phyloP scores from a whole-genome alignment of 495 filamentous ascomycete genomes.

The Penicillium diatomitis region DNA sequence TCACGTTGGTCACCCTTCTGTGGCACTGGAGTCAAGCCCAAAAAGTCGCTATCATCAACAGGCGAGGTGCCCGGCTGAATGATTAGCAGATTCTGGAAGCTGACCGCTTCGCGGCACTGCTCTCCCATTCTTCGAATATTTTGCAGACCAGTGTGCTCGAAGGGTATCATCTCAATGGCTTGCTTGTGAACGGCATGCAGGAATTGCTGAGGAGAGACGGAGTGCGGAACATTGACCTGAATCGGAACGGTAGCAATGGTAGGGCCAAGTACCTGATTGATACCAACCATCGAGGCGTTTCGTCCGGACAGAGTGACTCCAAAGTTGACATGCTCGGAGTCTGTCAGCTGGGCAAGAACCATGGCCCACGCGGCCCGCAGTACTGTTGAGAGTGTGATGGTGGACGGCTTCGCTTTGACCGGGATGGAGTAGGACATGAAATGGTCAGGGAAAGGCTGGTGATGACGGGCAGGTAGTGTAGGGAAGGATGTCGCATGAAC shows the following conservation, averaged over 20 bases:
- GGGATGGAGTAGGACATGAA: constrained; percentile 1
- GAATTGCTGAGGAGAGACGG: constrained; percentile 14
- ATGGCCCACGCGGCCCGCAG: constrained; percentile 31
- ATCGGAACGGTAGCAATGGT: constrained; percentile 43
- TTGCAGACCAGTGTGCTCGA: constrained; percentile 36
- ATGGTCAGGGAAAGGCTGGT: not conserved
- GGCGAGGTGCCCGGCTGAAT: constrained; percentile 2
- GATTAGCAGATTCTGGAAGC: constrained; percentile 37
- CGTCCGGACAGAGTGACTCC: constrained; percentile 27
- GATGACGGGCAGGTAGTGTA: not conserved
- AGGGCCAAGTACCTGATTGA: constrained; percentile 26
- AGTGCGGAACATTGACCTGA: constrained; percentile 25
- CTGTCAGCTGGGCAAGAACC: constrained; percentile 19
- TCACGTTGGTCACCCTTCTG: not conserved
- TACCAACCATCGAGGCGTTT: constrained; percentile 22
- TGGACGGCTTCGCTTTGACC: constrained; percentile 1
- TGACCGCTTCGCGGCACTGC: constrained; percentile 42
- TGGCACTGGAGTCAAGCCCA: constrained; percentile 37
- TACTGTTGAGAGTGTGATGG: constrained; percentile 20
- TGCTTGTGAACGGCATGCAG: constrained; percentile 32
- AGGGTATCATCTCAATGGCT: constrained; percentile 25
- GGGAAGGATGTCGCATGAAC: not conserved
- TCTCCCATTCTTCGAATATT: constrained; percentile 44
- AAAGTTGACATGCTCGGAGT: constrained; percentile 25
- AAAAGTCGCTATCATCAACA: constrained; percentile 41